Evolutionary conservation across 2,329 filamentous ascomycete genomes (phyloP).

Genomic region (Pseudonectria foliicola): DNA sequence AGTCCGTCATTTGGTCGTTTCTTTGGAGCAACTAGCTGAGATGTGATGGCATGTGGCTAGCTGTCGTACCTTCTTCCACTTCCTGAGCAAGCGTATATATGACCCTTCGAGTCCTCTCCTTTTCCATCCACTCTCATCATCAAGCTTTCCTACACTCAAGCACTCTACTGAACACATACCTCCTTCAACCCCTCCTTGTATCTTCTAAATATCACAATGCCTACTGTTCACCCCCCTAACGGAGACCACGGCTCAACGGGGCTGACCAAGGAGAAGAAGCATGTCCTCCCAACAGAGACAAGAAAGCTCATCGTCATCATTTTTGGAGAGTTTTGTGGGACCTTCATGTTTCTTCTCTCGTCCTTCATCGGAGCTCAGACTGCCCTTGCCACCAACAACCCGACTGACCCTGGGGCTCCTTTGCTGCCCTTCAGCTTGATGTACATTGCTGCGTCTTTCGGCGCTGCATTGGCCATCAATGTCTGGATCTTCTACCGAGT

Average conservation of each 20-base stretch:
- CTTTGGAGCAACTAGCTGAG: too few relatives aligned
- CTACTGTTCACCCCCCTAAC: slow-evolving; percentile 5
- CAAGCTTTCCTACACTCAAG: neutral
- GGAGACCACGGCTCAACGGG: slow-evolving; percentile 5
- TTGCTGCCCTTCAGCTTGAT: slow-evolving; percentile 33
- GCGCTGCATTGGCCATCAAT: slow-evolving; percentile 43
- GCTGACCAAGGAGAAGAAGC: neutral
- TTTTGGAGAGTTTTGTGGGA: slow-evolving; percentile 45
- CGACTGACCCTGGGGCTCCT: slow-evolving; percentile 16
- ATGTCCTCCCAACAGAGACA: slow-evolving; percentile 3
- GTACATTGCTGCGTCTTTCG: slow-evolving; percentile 44
- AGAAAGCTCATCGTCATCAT: slow-evolving; percentile 35
- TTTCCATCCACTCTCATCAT: too few relatives aligned
- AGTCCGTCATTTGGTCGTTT: too few relatives aligned
- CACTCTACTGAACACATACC: too few relatives aligned
- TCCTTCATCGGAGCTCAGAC: slow-evolving; percentile 34
- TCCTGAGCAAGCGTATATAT: too few relatives aligned
- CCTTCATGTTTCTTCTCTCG: slow-evolving; percentile 45
- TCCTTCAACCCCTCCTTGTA: too few relatives aligned
- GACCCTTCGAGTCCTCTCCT: too few relatives aligned
- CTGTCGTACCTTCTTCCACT: too few relatives aligned
- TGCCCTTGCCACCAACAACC: slow-evolving; percentile 26
- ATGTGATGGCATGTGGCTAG: too few relatives aligned
- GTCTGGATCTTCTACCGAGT: slow-evolving; percentile 52
- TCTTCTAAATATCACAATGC: neutral